Base-by-base conservation (phyloP, 2,329 filamentous ascomycete species). In the Pseudopithomyces chartarum region DNA sequence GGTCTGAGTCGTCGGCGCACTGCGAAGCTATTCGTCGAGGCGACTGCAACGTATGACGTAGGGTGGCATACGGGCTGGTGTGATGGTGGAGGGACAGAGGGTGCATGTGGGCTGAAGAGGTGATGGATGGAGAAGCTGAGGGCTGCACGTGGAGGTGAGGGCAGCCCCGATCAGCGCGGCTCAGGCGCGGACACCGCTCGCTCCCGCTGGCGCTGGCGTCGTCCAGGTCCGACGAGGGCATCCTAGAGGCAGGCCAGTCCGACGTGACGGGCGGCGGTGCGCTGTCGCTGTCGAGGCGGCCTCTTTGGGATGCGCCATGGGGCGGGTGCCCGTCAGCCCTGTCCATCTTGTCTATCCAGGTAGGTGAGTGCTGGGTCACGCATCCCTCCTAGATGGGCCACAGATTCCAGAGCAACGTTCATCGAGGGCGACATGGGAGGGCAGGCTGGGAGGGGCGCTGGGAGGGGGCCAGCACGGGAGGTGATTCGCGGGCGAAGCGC, bases 131-230 rank as follows among this genome's bases (percentile, higher is more conserved):
- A 53, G 15, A 57, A 56, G 53, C 51, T 51, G 23, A 40, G 52
- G 34, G 46, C 51, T 34, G 60, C 64, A 66, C 64, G 62, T 65
- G 64, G 64, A 51, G 60, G 17, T 60, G 64, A 51, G 60, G 17
- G 15, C n/a, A n/a, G n/a, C n/a, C n/a, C 44, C 12, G 45, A 63
- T 63, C 60, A 56, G 55, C 62, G 54, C 59, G 57, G 57, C 51
- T 53, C 33, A 46, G 53, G 51, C 57, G 54, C 57, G 54, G 51
- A 57, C 51, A 34, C 57, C 54, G 44, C 51, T 23, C 32, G 34
- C 33, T 56, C 61, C 61, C 54, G 62, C 56, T 55, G 39, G 45
- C 54, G 62, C 56, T 55, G 39, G 45, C 55, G 45, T 42, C 50
- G 22, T 50, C 38, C n/a, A 45, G 36, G 42, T 29, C 20, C 32